phyloP scores from a whole-genome alignment of 345 rosid species.

The Corymbia maculata region DNA sequence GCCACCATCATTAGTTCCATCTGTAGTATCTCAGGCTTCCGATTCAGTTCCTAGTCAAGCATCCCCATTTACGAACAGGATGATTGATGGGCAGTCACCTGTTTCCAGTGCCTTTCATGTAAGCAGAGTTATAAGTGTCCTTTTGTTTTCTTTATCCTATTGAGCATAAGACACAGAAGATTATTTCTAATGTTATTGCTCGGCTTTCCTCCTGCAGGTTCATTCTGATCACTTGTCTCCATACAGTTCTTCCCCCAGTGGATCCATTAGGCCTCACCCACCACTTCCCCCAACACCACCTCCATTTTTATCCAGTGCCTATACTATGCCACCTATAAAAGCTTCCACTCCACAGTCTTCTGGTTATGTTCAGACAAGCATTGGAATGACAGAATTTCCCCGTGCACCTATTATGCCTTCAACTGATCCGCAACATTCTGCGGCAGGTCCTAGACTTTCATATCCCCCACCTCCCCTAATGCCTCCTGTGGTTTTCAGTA shows the following conservation, averaged over 20 bases:
- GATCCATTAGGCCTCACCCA: slow-evolving; percentile 69
- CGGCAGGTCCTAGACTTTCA: slow-evolving; percentile 41
- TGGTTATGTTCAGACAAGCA: slow-evolving; percentile 37
- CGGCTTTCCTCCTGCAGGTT: slow-evolving; percentile 30
- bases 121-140: background rate
- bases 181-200: background rate
- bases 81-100: slow-evolving; percentile 22
- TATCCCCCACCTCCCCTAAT: slow-evolving; percentile 56
- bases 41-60: slow-evolving; percentile 37
- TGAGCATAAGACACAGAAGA: background rate
- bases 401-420: slow-evolving; percentile 16
- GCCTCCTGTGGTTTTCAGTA: slow-evolving; percentile 57
- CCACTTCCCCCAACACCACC: slow-evolving; percentile 84
- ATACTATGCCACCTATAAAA: slow-evolving; percentile 44
- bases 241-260: slow-evolving; percentile 44
- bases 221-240: slow-evolving; percentile 42
- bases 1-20: slow-evolving; percentile 52
- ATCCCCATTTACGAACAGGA: slow-evolving; percentile 35
- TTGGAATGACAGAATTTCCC: slow-evolving; percentile 50
- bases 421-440: slow-evolving; percentile 51
- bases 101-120: slow-evolving; percentile 29
- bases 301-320: slow-evolving; percentile 76
- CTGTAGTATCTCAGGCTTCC: slow-evolving; percentile 40
- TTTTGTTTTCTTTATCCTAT: background rate
- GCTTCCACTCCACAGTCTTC: slow-evolving; percentile 51